Conservation (phyloP, 2,329 filamentous ascomycete genomes). For the Aspergillus sp. region DNA sequence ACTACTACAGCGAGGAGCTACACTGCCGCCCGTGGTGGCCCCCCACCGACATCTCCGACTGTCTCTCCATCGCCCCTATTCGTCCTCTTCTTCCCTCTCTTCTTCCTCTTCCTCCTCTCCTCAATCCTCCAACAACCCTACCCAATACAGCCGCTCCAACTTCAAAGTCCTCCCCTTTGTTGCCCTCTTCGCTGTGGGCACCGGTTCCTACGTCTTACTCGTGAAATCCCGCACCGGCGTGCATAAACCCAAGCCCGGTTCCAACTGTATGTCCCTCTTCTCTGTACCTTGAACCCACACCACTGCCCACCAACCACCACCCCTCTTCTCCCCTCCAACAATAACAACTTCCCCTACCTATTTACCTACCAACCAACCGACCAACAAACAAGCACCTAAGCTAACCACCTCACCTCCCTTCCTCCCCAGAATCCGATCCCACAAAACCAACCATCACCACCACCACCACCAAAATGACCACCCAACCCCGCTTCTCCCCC, state of each 20-base stretch:
- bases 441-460: not conserved
- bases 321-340: not conserved
- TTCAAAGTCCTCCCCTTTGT: constrained; percentile 47
- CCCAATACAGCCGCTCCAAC: constrained; percentile 36
- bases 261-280: constrained; percentile 26
- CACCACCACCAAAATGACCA: constrained; percentile 31
- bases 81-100: constrained; percentile 5
- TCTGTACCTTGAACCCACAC: not conserved
- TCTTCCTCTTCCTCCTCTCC: constrained; percentile 14
- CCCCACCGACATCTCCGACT: constrained; percentile 19
- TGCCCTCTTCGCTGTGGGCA: constrained; percentile 50
- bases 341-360: constrained; percentile 46
- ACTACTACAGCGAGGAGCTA: not conserved
- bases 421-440: not conserved
- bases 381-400: not conserved
- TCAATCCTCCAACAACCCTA: constrained; percentile 11
- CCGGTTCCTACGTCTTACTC: constrained; percentile 53
- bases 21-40: not conserved
- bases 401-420: not conserved
- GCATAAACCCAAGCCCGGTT: constrained; percentile 55
- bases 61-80: constrained; percentile 20
- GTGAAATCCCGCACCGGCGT: constrained; percentile 51
- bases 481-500: constrained; percentile 70
- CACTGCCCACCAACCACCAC: not conserved
- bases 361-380: not conserved